Conservation (phyloP, 2,329 filamentous ascomycete species). For the Clarireedia sp. region DNA sequence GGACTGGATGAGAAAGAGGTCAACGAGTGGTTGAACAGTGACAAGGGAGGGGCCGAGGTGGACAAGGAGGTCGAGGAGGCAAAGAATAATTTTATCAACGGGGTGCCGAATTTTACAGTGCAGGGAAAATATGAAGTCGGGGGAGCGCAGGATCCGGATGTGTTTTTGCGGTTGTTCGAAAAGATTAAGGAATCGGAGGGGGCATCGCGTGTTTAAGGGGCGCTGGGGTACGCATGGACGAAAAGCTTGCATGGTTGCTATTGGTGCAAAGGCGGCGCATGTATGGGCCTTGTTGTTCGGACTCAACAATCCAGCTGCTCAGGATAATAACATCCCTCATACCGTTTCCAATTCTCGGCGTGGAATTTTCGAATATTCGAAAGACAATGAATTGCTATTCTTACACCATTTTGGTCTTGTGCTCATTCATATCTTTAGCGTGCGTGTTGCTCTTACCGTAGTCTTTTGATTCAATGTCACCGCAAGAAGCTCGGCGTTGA, state of each 20-base stretch:
- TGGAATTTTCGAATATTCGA: too few relatives aligned
- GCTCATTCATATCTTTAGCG: too few relatives aligned
- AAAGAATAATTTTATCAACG: constrained; percentile 44
- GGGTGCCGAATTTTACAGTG: constrained; percentile 70
- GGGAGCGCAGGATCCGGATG: constrained; percentile 62
- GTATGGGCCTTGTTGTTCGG: neutral
- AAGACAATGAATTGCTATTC: too few relatives aligned
- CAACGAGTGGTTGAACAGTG: constrained; percentile 44
- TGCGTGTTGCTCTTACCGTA: too few relatives aligned
- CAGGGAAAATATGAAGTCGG: constrained; percentile 59
- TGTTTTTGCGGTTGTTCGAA: constrained; percentile 60
- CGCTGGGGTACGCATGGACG: neutral
- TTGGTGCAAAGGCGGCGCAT: neutral
- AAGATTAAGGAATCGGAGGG: constrained; percentile 35
- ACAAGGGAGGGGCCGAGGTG: constrained; percentile 42
- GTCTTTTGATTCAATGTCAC: too few relatives aligned
- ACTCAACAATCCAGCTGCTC: too few relatives aligned
- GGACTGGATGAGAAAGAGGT: constrained; percentile 47
- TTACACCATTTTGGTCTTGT: too few relatives aligned
- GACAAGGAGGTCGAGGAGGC: constrained; percentile 29
- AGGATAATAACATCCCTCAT: too few relatives aligned
- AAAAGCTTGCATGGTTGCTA: too few relatives aligned
- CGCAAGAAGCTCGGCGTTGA: too few relatives aligned
- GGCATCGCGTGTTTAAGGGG: constrained; percentile 13
- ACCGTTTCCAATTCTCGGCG: too few relatives aligned